Base-by-base conservation (phyloP, 164 flowering plant species). In the Tinospora cordifolia region DNA sequence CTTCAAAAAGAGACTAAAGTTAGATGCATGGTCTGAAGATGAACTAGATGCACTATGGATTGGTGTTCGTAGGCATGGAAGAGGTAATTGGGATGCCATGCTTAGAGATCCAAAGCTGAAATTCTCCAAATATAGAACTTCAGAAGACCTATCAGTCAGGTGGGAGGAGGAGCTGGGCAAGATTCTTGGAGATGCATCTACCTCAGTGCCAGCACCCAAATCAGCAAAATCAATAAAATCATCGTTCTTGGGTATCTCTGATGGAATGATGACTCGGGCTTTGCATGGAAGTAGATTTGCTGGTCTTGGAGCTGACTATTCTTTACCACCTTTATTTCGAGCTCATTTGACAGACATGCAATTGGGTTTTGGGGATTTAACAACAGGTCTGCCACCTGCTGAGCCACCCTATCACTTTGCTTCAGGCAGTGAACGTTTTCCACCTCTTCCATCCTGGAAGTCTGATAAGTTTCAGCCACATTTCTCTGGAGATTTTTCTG, bases 31-130 rank as follows among this genome's bases (percentile, higher is more conserved):
- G 99, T 86, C 98, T 39, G 99, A 95, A 72, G 93, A 95, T 77
- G 99, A 95, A 77, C 96, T 95, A 58, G 99, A 95, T 82, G 83
- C 79, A 68, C 88, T 95, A 14, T 95, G 99, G 99, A 84, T 95
- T 80, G 99, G 99, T 71, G 93, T 95, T 71, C 96, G 99, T 41
- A 82, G 99, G 74, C 90, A 95, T 79, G 99, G 99, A 44, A 76
- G 79, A 54, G 97, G 97, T 36, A 92, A 90, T 71, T 95, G 99
- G 98, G 87, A 86, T 58, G 71, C 81, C 44, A 87, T 95, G 90
- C 88, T 92, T 14, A 86, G 82, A 75, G 95, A 95, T 68, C 88
- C 95, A 24, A 87, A 86, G 77, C 75, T 95, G 69, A 92, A 79
- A 66, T 95, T 95, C 71, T 90, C 93, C 0, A 85, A 83, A 71